Evolutionary conservation across 805 yeast species (phyloP), one percentile per base, ranked within the genome.

Genomic region (Suhomyces tanzawaensis): DNA sequence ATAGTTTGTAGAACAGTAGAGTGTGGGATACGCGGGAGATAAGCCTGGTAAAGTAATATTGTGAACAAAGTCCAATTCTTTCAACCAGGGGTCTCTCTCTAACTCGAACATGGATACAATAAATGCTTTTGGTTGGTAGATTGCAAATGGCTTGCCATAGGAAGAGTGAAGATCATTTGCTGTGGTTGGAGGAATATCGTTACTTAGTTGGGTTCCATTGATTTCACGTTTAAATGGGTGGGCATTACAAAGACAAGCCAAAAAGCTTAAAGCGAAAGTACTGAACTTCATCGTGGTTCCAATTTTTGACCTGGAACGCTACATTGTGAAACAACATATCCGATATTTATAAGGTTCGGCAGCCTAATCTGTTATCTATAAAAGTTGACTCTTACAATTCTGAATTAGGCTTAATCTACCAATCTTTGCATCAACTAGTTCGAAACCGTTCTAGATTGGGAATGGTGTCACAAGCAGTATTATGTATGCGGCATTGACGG

Each of bases 11-110:
- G 71, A 72, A 60, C 85, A 80, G 62, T 73, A 77, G 35, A 81
- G 64, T 15, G 66, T 51, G 23, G 84, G 82, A 64, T 70, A 79
- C 23, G 71, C 45, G 19, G 83, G 82, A 13, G 84, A 77, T 38
- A 81, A 63, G 33, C 86, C 85, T n/a, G 86, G 85, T 32, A 81
- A 53, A 19, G 82, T 67, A 48, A 80, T 65, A 58, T 79, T 78
- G 57, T 76, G 61, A 15, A 61, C 62, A 48, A 79, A 71, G 41
- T 74, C 69, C 48, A 71, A 57, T 13, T 67, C 62, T 38, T 65
- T 57, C 41, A 72, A 58, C 81, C 83, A 79, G 16, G 77, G 76
- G 27, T 62, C 69, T 48, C 69, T 59, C 53, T 80, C 86, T 17
- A 58, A 62, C 41, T 53, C 60, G 56, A 79, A 80, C 78, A 78